Percentiles rank a stretch among this genome's conserved stretches.
Evolutionary conservation across 176 grass and related monocot species (phyloP).

Genomic region (Rhynchospora breviuscula): DNA sequence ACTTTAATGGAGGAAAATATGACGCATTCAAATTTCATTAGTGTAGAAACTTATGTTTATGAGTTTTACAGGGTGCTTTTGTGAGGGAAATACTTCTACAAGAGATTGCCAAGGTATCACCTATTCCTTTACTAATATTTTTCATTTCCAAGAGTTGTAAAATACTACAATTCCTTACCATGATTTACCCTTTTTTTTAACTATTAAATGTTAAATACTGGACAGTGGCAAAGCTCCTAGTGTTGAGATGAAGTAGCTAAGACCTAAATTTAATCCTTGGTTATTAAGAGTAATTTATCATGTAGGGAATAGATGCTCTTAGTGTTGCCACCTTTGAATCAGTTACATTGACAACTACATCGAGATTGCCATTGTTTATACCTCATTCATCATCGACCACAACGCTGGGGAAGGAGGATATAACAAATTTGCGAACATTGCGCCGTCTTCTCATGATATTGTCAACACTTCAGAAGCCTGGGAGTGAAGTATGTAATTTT

Average conservation of each 20-base stretch:
- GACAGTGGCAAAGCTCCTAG: background rate
- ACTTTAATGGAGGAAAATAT: background rate
- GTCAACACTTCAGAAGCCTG: conserved; percentile 52
- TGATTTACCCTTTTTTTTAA: background rate
- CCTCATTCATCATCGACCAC: conserved; percentile 37
- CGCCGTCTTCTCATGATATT: conserved; percentile 63
- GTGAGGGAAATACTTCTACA: conserved; percentile 94
- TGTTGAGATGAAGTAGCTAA: background rate
- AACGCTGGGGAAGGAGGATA: conserved; percentile 51
- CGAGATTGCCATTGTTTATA: conserved; percentile 54
- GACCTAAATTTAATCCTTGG: background rate
- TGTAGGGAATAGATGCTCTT: conserved; percentile 92
- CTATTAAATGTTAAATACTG: background rate
- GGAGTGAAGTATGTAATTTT: conserved; percentile 42
- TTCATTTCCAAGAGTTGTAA: background rate
- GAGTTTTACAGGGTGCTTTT: conserved; percentile 78
- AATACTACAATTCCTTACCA: background rate
- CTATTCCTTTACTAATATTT: background rate
- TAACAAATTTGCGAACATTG: conserved; percentile 69
- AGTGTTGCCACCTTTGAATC: conserved; percentile 68
- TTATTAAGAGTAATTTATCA: background rate
- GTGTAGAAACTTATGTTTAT: background rate
- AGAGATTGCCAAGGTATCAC: conserved; percentile 87
- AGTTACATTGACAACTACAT: conserved; percentile 57
- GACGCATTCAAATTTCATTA: conserved; percentile 11